Evolutionary conservation across 2,329 filamentous ascomycete species (phyloP).

Genomic region (Colletotrichum sp.): DNA sequence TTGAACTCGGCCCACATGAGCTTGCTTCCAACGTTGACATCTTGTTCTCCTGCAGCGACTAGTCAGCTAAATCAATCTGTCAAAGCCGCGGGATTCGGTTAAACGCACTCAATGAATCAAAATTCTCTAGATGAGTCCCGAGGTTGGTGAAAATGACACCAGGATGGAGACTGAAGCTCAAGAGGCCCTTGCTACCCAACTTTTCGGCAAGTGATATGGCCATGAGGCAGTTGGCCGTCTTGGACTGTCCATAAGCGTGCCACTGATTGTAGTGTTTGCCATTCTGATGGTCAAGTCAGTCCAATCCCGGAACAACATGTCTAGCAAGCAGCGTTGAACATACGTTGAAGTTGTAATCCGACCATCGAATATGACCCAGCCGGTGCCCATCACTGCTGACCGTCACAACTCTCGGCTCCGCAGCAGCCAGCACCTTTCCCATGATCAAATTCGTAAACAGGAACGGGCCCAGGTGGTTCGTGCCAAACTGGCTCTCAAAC

Average conservation of each 20-base stretch:
- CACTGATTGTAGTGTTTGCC: slow-evolving; percentile 26
- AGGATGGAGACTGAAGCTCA: slow-evolving; percentile 38
- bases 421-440: slow-evolving; percentile 29
- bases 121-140: slow-evolving; percentile 4
- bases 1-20: slow-evolving; percentile 15
- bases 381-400: slow-evolving; percentile 49
- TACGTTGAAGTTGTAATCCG: slow-evolving; percentile 48
- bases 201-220: slow-evolving; percentile 34
- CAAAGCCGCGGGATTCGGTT: no score
- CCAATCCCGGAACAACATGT: not conserved
- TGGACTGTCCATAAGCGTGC: slow-evolving; percentile 31
- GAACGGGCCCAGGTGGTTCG: slow-evolving; percentile 43
- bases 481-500: slow-evolving; percentile 40
- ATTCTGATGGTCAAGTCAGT: not conserved
- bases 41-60: slow-evolving; percentile 27
- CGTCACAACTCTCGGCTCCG: slow-evolving; percentile 42
- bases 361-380: slow-evolving; percentile 43
- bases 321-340: not conserved
- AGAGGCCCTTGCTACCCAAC: slow-evolving; percentile 30
- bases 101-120: not conserved
- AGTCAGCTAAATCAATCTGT: not conserved
- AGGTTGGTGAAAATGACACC: slow-evolving; percentile 30
- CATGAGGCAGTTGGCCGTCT: slow-evolving; percentile 34
- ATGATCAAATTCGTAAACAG: slow-evolving; percentile 43
- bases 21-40: slow-evolving; percentile 23